Conservation (phyloP, 1,284 basidiomycete genomes). For the Termitomyces sp. region DNA sequence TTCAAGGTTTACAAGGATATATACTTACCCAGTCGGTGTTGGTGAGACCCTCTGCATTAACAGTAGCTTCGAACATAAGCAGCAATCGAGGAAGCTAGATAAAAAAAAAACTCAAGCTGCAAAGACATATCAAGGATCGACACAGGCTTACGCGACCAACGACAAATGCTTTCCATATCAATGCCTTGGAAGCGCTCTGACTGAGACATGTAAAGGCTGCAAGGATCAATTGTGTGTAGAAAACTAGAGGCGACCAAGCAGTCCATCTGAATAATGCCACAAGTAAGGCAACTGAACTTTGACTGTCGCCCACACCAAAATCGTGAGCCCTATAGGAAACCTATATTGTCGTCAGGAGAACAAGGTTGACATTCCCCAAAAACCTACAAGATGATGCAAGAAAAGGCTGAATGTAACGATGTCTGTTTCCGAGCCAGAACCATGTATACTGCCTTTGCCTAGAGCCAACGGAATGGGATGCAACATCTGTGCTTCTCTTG, state of each 20-base stretch:
- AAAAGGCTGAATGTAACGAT: slow-evolving; percentile 57
- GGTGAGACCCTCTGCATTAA: slow-evolving; percentile 46
- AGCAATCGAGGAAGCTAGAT: slow-evolving; percentile 59
- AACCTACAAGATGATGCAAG: slow-evolving; percentile 53
- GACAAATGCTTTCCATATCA: slow-evolving; percentile 68
- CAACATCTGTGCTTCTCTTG: slow-evolving; percentile 62
- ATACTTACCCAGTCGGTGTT: slow-evolving; percentile 52
- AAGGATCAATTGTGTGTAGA: slow-evolving; percentile 64
- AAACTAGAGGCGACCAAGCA: slow-evolving; percentile 60
- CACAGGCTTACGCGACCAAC: slow-evolving; percentile 55
- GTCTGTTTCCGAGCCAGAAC: slow-evolving; percentile 57
- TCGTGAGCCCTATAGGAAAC: slow-evolving; percentile 51
- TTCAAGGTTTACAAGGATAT: not conserved
- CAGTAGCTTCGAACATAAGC: slow-evolving; percentile 44
- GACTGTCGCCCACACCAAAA: slow-evolving; percentile 58
- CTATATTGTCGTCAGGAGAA: slow-evolving; percentile 30
- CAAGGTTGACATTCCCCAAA: not conserved
- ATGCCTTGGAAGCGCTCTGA: slow-evolving; percentile 40
- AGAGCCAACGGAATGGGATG: slow-evolving; percentile 54
- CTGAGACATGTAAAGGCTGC: slow-evolving; percentile 58
- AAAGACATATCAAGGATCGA: slow-evolving; percentile 5
- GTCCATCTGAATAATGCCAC: slow-evolving; percentile 58
- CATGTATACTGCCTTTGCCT: slow-evolving; percentile 52
- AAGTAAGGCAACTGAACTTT: slow-evolving; percentile 51
- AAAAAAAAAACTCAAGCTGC: not conserved